A percentile compares a stretch with the other conserved stretches of the same genome.
Conservation (phyloP, 345 rosid species). For the Eucalyptus coolabah region DNA sequence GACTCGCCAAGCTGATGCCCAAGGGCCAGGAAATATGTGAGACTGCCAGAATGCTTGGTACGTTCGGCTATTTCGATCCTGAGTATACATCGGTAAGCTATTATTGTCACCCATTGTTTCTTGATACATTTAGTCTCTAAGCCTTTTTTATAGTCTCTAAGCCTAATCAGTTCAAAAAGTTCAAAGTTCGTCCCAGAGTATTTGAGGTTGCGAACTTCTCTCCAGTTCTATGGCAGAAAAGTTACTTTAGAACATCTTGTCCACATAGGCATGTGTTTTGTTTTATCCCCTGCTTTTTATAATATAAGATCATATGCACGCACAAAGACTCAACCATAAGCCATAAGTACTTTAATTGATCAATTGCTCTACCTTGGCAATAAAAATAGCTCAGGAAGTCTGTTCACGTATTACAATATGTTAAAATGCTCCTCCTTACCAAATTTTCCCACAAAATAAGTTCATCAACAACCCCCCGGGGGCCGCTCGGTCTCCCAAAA, state of each 20-base stretch:
- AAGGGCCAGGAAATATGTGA: conserved; percentile 73
- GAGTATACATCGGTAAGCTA: conserved; percentile 82
- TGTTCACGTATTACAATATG: not conserved
- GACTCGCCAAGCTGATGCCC: conserved; percentile 96
- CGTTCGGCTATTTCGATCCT: conserved; percentile 96
- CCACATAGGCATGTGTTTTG: not conserved
- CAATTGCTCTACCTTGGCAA: not conserved
- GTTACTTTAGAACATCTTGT: not conserved
- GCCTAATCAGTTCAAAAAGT: not conserved
- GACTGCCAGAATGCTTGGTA: conserved; percentile 93
- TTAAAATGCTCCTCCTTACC: not conserved
- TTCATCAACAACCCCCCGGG: not conserved
- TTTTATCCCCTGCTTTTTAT: not conserved
- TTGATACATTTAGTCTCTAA: not conserved
- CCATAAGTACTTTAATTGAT: not conserved
- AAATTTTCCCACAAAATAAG: not conserved
- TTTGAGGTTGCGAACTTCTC: not conserved
- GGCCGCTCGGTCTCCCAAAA: not conserved
- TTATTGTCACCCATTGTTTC: not conserved
- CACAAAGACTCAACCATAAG: not conserved
- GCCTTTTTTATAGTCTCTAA: not conserved
- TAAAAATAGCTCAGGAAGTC: not conserved
- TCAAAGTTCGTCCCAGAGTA: not conserved
- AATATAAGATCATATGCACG: not conserved
- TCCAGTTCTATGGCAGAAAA: not conserved